These are phyloP conservation scores for Pulveroboletus sp. DNA, from an alignment of 768 basidiomycete genomes.

Conservation along the genomic window DNA sequence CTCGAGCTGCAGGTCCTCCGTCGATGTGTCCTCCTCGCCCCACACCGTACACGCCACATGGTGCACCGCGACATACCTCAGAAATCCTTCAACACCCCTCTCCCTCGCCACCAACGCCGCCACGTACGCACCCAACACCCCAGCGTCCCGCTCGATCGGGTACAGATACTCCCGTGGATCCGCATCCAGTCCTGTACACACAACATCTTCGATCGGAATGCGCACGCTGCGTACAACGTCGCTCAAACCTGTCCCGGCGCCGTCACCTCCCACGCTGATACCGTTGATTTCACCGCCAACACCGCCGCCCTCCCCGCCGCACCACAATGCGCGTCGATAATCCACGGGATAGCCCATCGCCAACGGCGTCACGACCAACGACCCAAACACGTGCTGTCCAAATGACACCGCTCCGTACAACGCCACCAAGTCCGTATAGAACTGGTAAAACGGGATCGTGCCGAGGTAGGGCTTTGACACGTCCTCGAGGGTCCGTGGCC, in stretches of 20 bases:
- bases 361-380: constrained; percentile 72
- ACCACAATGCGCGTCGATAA: constrained; percentile 84
- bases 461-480: constrained; percentile 63
- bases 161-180: constrained; percentile 64
- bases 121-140: constrained; percentile 64
- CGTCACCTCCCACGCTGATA: constrained; percentile 16
- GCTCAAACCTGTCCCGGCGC: not conserved
- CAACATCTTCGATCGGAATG: constrained; percentile 47
- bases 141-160: constrained; percentile 62
- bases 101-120: constrained; percentile 40
- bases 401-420: constrained; percentile 94
- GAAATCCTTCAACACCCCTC: constrained; percentile 48
- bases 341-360: constrained; percentile 77
- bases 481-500: constrained; percentile 49
- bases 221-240: constrained; percentile 54
- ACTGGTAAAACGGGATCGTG: constrained; percentile 81
- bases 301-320: constrained; percentile 62
- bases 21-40: constrained; percentile 42
- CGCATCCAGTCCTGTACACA: constrained; percentile 24
- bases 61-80: constrained; percentile 69
- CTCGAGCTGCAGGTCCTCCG: no score
- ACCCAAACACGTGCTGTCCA: constrained; percentile 70
- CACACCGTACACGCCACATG: constrained; percentile 77
- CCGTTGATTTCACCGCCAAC: constrained; percentile 45
- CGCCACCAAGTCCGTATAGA: constrained; percentile 86